These are phyloP conservation scores for Neofusicoccum umdonicola DNA, from an alignment of 2,329 filamentous ascomycete species.

Conservation along the genomic window DNA sequence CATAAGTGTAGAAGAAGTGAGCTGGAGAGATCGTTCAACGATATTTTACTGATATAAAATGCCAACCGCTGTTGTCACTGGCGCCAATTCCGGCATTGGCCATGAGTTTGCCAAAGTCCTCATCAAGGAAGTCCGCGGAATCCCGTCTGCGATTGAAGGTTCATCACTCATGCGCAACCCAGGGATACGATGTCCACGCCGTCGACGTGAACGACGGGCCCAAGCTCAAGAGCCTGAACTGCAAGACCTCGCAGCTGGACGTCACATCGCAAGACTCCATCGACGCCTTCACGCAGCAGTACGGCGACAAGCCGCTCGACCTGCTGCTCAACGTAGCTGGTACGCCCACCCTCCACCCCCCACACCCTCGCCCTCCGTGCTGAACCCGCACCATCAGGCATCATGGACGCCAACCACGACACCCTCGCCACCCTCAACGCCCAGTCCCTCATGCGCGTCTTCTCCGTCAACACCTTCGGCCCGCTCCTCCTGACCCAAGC, in stretches of 20 bases:
- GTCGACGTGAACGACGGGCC: conserved; percentile 30
- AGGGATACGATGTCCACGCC: conserved; percentile 35
- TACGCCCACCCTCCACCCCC: neutral
- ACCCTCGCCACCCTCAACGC: conserved; percentile 31
- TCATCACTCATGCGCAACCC: neutral
- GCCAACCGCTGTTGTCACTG: conserved; percentile 42
- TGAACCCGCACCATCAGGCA: conserved; percentile 23
- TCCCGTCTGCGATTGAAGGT: too few relatives aligned
- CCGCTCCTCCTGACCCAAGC: conserved; percentile 46
- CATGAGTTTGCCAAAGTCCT: conserved; percentile 35
- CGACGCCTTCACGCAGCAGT: conserved; percentile 28
- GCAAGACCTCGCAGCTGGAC: conserved; percentile 33
- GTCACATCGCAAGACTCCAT: conserved; percentile 36
- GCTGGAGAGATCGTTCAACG: too few relatives aligned
- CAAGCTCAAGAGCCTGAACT: conserved; percentile 31
- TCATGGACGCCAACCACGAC: conserved; percentile 36
- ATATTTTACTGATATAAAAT: conserved; percentile 23
- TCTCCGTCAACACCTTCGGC: conserved; percentile 46
- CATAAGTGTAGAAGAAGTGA: neutral
- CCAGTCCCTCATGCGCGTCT: conserved; percentile 34
- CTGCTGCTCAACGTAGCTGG: conserved; percentile 40
- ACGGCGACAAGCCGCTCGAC: conserved; percentile 33
- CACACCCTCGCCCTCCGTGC: neutral
- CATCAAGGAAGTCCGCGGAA: conserved; percentile 25
- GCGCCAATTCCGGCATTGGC: conserved; percentile 43